Evolutionary conservation across 176 grass and related monocot species (phyloP), one percentile per base, ranked within the genome.

Genomic region (Rhynchospora pubera): DNA sequence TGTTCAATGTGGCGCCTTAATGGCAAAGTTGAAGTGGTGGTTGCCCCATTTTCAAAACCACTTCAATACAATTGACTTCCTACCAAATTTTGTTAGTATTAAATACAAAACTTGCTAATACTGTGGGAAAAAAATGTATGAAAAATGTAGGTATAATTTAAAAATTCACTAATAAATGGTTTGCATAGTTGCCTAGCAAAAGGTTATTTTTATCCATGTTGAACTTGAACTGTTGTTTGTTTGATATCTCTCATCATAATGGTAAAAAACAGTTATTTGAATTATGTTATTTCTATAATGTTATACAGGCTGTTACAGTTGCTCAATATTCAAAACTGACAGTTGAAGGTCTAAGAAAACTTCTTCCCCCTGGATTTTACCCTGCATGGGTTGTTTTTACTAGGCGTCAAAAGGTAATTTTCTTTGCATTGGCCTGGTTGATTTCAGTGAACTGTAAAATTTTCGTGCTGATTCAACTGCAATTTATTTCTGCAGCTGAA

Each of bases 321-420:
- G 72, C 85, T 22, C 73, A 91, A 66, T 94, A 92, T 61, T 89
- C 95, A 65, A 94, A 89, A 83, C 83, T 98, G 87, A 88, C 89
- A 57, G 82, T 98, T 26, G 87, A 94, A 86, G 95, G 92, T 91
- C 73, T 90, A 28, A 91, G 65, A 77, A 91, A 94, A 58, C 52
- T 98, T 85, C 85, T 98, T 79, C 85, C 92, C 18, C 73, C 85
- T 23, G 90, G 87, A 79, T 91, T 89, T 59, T 98, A 98, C 87
- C 95, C 95, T 85, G 91, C 95, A 65, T 98, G 95, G 95, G 95
- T 94, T 84, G 91, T 91, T 82, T 93, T 98, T 74, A 85, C 90
- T 55, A 90, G 89, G 51, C 90, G 88, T 60, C 95, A 98, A 73
- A 98, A 98, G 95, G 92, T 98, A 51, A 92, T 84, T 92, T 82